phyloP scores from a whole-genome alignment of 2,329 filamentous ascomycete species.

The Xylariales sp. region DNA sequence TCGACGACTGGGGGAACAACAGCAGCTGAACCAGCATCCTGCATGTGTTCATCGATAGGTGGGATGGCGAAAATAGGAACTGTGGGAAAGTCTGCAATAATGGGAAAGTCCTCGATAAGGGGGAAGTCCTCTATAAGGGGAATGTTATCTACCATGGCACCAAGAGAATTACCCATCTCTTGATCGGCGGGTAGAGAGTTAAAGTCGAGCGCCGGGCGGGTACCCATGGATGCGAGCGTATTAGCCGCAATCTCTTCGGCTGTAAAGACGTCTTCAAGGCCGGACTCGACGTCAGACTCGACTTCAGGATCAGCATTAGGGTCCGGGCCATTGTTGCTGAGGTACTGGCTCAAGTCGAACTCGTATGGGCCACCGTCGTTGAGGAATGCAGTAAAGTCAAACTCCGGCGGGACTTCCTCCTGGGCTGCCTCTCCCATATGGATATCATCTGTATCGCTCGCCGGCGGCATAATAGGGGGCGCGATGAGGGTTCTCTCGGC shows the following conservation, averaged over 20 bases:
- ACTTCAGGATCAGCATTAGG: not conserved
- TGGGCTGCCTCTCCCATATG: not conserved
- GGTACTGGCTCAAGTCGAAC: not conserved
- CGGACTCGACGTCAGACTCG: not conserved
- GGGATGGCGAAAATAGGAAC: not conserved
- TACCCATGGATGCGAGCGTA: too few species aligned
- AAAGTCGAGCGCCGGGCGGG: not conserved
- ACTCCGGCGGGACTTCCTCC: not conserved
- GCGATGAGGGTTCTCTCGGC: too few species aligned
- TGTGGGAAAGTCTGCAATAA: not conserved
- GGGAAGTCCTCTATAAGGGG: constrained; percentile 4
- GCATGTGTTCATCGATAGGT: not conserved
- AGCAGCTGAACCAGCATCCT: not conserved
- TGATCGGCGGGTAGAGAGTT: not conserved
- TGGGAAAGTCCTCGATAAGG: not conserved
- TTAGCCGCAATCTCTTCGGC: not conserved
- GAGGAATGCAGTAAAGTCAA: not conserved
- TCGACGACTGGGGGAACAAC: not conserved
- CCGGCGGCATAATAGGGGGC: not conserved
- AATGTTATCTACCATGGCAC: not conserved
- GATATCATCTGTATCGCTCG: not conserved
- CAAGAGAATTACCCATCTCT: not conserved
- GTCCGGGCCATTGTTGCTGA: not conserved
- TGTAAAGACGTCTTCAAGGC: not conserved
- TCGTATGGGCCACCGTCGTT: too few species aligned